Base-by-base conservation (phyloP, 306 rosid species). In the Oemleria cerasiformis region DNA sequence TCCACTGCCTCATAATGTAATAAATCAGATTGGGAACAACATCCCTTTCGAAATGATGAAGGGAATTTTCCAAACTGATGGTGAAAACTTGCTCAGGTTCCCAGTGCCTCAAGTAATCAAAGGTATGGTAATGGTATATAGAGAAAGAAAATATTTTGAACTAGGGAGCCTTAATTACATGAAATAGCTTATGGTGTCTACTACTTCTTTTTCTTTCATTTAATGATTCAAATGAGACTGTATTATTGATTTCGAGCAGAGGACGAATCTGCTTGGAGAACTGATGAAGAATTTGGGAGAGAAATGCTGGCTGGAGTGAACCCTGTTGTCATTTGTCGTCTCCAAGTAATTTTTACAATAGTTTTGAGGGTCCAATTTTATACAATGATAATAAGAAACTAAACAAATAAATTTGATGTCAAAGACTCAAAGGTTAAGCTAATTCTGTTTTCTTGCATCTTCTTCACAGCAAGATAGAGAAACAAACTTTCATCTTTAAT, bases 31-130 rank as follows among this genome's bases (percentile, higher is more conserved):
- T 36, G 85, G 84, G 23, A 80, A 88, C 19, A 79, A 66, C 36
- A 80, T 92, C 21, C 88, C 89, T 15, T 60, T 74, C 17, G 87
- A 91, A 66, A 16, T 90, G 83, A 82, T 92, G 74, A 87, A 87
- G 74, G 90, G 86, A 82, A 76, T 88, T 53, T 75, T 90, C 65
- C 80, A 70, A 64, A 82, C 86, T 8, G 96, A 93, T 48, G 93
- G 86, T 30, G 90, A 76, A 77, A 39, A 70, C 7, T 62, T 84
- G 68, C 83, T 88, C 58, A 81, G 80, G 57, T 90, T 68, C 82
- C 92, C 97, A 1, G 8, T 42, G 41, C 98, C 98, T 59, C 87
- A 81, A 83, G 97, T 93, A 63, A 84, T 93, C 71, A 41, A 86
- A 87, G 92, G 98, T 92, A 83, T 92, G 30, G 1, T 25, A 25